Base-by-base conservation (phyloP, 192 early-diverging fungal species). In the Gigaspora rosea region DNA sequence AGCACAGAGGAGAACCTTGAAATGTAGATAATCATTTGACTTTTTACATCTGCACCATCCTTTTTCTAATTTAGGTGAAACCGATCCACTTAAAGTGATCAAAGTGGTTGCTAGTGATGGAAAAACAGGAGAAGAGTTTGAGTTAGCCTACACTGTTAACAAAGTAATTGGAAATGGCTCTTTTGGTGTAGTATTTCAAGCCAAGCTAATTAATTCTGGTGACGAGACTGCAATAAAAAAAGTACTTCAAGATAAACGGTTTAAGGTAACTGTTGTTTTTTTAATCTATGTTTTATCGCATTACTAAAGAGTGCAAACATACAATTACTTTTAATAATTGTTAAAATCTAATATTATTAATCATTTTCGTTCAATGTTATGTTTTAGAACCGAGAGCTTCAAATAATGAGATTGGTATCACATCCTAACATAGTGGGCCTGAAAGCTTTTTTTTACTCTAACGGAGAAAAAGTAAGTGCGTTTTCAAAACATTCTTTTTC, bases 121-220 rank as follows among this genome's bases (percentile, higher is more conserved):
- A 77, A 92, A 87, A 78, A 92, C 92, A 15, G 94, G 93, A 50
- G 92, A 95, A 76, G 89, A 94, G 52, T 86, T 91, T 54, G 93
- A 97, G 76, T 90, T 99, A 22, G 86, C 90, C 13, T 99, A 97
- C 81, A 93, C 94, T 36, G 94, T 96, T 79, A 92, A 91, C 83
- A 96, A 95, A 82, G 92, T 97, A 36, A 91, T 98, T 58, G 97
- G 97, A 74, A 98, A 97, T 79, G 97, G 97, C 12, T 96, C 95
- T 15, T 99, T 99, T 85, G 97, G 97, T 54, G 96, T 99, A 11
- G 97, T 99, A 32, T 97, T 92, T 82, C 96, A 97, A 83, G 97
- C 95, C 18, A 94, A 94, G 84, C 81, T 98, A 33, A 83, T 94
- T 41, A 86, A 91, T 75, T 88, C 86, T 66, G 86, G 88, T 61